Percentiles rank a stretch among this genome's conserved stretches.
Conservation (phyloP, 1,284 basidiomycete species). For the Melampsora larici-populina region DNA sequence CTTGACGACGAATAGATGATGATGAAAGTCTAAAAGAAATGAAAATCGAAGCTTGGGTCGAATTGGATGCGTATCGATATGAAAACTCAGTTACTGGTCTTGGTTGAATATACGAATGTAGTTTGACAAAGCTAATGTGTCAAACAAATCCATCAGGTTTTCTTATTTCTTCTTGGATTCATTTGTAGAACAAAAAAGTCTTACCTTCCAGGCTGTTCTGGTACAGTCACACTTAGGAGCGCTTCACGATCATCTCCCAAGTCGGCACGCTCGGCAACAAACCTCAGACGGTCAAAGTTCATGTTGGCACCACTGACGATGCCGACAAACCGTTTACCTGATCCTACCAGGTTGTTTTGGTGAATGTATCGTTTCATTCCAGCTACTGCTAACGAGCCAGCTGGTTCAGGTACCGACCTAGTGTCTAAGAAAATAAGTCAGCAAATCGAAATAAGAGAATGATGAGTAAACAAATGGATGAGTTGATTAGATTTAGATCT, state of each 20-base stretch:
- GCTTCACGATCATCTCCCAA: slow-evolving; percentile 93
- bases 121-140: slow-evolving; percentile 69
- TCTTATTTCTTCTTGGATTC: not conserved
- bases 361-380: slow-evolving; percentile 85
- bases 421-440: slow-evolving; percentile 64
- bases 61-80: slow-evolving; percentile 72
- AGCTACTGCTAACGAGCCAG: slow-evolving; percentile 90
- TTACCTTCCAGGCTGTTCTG: slow-evolving; percentile 83
- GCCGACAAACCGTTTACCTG: slow-evolving; percentile 81
- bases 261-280: slow-evolving; percentile 96
- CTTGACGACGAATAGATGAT: slow-evolving; percentile 61
- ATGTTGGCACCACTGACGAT: slow-evolving; percentile 96
- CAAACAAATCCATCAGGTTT: not conserved
- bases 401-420: slow-evolving; percentile 88
- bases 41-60: slow-evolving; percentile 74
- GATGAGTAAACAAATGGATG: slow-evolving; percentile 4
- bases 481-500: not conserved
- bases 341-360: slow-evolving; percentile 73
- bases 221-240: slow-evolving; percentile 84
- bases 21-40: slow-evolving; percentile 83
- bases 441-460: not conserved
- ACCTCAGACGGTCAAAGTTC: slow-evolving; percentile 94
- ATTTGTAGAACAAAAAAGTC: slow-evolving; percentile 51
- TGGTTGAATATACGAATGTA: slow-evolving; percentile 83
- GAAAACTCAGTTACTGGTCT: slow-evolving; percentile 94